These are phyloP conservation scores for Saturnispora gosingensis DNA, from an alignment of 805 yeast genomes.

Conservation along the genomic window DNA sequence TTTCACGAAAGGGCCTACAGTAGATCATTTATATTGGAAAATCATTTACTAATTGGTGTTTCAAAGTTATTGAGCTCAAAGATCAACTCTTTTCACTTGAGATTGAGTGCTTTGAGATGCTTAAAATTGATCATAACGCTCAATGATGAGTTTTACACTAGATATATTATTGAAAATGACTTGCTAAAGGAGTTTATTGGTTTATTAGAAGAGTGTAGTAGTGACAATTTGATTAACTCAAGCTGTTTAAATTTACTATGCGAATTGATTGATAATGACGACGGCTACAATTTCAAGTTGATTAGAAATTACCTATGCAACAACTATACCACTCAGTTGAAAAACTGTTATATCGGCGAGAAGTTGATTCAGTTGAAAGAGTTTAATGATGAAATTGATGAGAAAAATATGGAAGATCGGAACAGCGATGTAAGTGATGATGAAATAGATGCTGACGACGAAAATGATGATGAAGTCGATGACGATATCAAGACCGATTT, in stretches of 20 bases:
- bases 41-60: conserved; percentile 49
- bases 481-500: conserved; percentile 9
- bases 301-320: conserved; percentile 18
- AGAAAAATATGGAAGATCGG: conserved; percentile 28
- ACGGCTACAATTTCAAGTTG: conserved; percentile 15
- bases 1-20: conserved; percentile 53
- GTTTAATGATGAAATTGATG: conserved; percentile 10
- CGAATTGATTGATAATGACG: conserved; percentile 16
- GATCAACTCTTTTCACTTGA: conserved; percentile 39
- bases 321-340: conserved; percentile 12
- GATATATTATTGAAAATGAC: conserved; percentile 47
- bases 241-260: conserved; percentile 54
- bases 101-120: conserved; percentile 62
- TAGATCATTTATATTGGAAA: conserved; percentile 53
- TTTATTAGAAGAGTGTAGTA: conserved; percentile 39
- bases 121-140: conserved; percentile 51
- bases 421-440: background rate
- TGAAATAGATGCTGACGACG: conserved; percentile 30
- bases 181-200: conserved; percentile 41
- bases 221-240: conserved; percentile 57
- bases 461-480: conserved; percentile 17
- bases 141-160: conserved; percentile 53
- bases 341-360: conserved; percentile 17
- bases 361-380: background rate
- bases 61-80: conserved; percentile 35